These are phyloP conservation scores for Choiromyces venosus DNA, from an alignment of 495 filamentous ascomycete genomes.

Conservation along the genomic window DNA sequence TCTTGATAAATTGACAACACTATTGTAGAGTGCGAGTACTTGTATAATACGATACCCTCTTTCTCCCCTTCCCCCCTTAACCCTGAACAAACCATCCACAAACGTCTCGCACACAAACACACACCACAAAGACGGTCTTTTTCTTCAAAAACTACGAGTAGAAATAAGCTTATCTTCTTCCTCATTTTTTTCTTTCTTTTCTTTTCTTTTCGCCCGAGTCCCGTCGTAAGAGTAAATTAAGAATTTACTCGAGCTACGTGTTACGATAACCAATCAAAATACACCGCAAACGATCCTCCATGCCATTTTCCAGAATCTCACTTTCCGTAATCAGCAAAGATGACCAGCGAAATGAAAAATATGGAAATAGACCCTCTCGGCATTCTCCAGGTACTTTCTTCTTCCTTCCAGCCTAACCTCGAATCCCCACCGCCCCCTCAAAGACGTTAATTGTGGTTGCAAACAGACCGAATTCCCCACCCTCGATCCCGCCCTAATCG, in stretches of 20 bases:
- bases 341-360: constrained; percentile 37
- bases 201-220: background rate
- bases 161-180: no score
- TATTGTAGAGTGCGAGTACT: background rate
- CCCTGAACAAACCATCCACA: background rate
- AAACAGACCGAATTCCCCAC: constrained; percentile 32
- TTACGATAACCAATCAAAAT: background rate
- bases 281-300: constrained; percentile 15
- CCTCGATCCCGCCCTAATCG: constrained; percentile 36
- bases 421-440: background rate
- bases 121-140: background rate
- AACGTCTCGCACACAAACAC: background rate
- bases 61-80: background rate
- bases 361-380: constrained; percentile 20
- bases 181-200: background rate
- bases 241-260: background rate
- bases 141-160: background rate
- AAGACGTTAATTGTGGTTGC: background rate
- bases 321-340: constrained; percentile 25
- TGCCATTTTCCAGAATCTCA: constrained; percentile 31
- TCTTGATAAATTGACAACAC: background rate
- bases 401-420: background rate
- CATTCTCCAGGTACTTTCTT: constrained; percentile 23
- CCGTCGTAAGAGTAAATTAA: background rate
- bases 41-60: background rate